Evolutionary conservation across 2,329 filamentous ascomycete species (phyloP), one percentile per base, ranked within the genome.

Genomic region (Fusarium lyarnte): DNA sequence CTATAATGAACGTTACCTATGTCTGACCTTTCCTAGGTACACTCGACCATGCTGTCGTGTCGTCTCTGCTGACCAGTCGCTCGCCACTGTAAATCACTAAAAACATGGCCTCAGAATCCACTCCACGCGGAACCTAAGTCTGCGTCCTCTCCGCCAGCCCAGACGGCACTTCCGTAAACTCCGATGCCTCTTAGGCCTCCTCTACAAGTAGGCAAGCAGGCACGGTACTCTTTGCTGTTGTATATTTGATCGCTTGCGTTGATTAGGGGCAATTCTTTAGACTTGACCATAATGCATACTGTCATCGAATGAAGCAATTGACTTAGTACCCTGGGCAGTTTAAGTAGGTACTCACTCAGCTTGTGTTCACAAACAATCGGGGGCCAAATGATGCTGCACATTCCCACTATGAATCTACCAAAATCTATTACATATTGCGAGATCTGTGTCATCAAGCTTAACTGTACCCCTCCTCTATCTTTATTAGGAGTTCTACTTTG

Each of bases 81-180:
- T 69, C 52, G 65, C 46, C 65, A 69, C 65, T 58, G 36, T 5
- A 33, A 69, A 39, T 53, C 46, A 47, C 41, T 54, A 45, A 38
- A 59, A 66, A 36, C 17, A 58, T 45, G 57, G 51, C 45, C 51
- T 43, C 31, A 25, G 49, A 57, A 31, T 33, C 35, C 39, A 45
- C 29, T 17, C 54, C 38, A 29, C 54, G 21, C 33, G 19, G 33
- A 52, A 53, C 31, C 49, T 29, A 53, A 53, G 49, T 47, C 38
- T 31, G 23, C 41, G 47, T 65, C 53, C 53, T 63, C 63, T 54
- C 52, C 60, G 33, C 59, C 35, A 63, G 46, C 41, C 27, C 45
- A 58, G 53, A 64, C 66, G 36, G 43, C 55, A 45, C 66, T 58
- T 66, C 29, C 27, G 46, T 47, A 70, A 66, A 43, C 60, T 47